These are phyloP conservation scores for Protea cynaroides DNA, from an alignment of 164 flowering plant genomes.

Conservation along the genomic window DNA sequence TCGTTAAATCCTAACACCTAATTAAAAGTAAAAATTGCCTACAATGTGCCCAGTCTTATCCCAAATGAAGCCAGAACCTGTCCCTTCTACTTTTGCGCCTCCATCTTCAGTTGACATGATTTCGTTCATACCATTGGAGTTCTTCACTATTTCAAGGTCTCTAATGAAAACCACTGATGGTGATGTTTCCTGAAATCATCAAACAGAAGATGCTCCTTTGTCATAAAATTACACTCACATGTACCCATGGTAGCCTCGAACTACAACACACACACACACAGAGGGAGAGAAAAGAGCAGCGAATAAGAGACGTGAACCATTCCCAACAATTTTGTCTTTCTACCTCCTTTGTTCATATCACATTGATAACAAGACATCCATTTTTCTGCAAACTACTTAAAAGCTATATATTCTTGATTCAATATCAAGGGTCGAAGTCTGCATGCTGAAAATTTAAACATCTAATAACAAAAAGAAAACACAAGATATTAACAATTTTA, in stretches of 20 bases:
- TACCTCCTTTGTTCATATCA: too few species aligned
- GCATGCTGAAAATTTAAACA: too few species aligned
- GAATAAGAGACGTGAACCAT: too few species aligned
- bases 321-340: too few species aligned
- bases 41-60: conserved; percentile 93
- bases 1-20: not conserved
- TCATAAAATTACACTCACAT: not conserved
- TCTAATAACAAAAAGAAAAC: too few species aligned
- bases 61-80: conserved; percentile 95
- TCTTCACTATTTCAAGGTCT: conserved; percentile 49
- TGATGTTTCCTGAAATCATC: conserved; percentile 51
- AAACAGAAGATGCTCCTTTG: not conserved
- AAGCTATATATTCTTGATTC: too few species aligned
- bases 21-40: conserved; percentile 23
- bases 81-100: conserved; percentile 75
- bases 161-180: conserved; percentile 76
- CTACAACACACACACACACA: not conserved
- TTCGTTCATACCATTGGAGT: conserved; percentile 23
- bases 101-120: conserved; percentile 33
- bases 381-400: too few species aligned
- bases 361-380: too few species aligned
- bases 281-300: too few species aligned
- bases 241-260: too few species aligned
- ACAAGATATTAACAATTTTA: too few species aligned
- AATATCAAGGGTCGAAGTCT: too few species aligned